Evolutionary conservation across 352 stramenopile genomes (phyloP), one percentile per base, ranked within the genome.

Genomic region (Nothophytophthora sp.): DNA sequence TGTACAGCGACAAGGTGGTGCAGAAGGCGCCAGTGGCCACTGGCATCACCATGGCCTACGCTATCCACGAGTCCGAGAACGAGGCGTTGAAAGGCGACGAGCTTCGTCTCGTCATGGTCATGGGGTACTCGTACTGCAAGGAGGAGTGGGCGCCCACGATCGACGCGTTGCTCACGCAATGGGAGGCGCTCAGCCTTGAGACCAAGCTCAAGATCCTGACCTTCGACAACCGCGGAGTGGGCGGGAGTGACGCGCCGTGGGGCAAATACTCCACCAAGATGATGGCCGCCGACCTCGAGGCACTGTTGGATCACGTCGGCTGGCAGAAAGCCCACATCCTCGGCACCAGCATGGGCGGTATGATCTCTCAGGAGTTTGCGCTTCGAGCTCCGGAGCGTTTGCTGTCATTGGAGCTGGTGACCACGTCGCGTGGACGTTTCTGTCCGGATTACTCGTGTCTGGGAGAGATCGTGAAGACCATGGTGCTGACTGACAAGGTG

Each of bases 171-270:
- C 37, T 73, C 28, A 55, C 42, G 36, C 23, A 29, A 9, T 36
- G 12, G 18, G 15, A 13, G 20, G 37, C 20, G 1, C 6, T 22
- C 30, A n/a, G n/a, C n/a, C n/a, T n/a, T n/a, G 29, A 53, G 20
- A 63, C 51, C 32, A 60, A 48, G 15, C 40, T 77, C 27, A 43
- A 73, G 34, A 53, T 83, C 22, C 33, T 83, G 22, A 71, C 51
- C 10, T 69, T 83, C 8, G 66, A 82, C 51, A 82, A 82, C 50
- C 68, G 72, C 40, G 72, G 72, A n/a, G 43, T 66, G 5, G 72
- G 72, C 29, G 42, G 45, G 36, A 64, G 57, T 4, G 66, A 73
- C 40, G 43, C 55, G 4, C 61, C 72, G 1, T 76, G 58, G 61
- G 67, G 65, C 2, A 51, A 47, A 19, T 82, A 82, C 65, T 64